phyloP scores from a whole-genome alignment of 1,284 basidiomycete genomes.

The Kwoniella shivajii region DNA sequence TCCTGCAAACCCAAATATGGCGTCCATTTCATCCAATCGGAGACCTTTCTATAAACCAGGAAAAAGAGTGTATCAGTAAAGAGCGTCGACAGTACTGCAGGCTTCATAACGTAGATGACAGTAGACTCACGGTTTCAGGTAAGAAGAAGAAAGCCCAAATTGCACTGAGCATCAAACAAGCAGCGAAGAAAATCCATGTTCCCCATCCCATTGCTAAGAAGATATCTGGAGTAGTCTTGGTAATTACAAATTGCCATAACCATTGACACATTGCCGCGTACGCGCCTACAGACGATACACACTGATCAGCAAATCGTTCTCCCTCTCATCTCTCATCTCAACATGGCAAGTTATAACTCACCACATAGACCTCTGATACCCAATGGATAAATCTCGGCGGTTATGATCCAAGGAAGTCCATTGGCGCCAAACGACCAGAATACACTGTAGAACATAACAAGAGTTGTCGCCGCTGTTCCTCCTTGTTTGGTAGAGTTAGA shows the following conservation, averaged over 20 bases:
- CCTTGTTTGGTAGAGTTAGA: conserved; percentile 21
- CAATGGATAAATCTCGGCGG: conserved; percentile 28
- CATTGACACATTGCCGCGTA: conserved; percentile 31
- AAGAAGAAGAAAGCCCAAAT: conserved; percentile 23
- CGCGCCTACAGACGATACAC: too few species aligned
- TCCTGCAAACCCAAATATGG: conserved; percentile 14
- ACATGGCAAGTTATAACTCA: too few species aligned
- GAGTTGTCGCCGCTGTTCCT: conserved; percentile 29
- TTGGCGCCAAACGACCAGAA: conserved; percentile 24
- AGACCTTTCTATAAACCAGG: conserved; percentile 10
- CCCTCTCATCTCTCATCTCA: too few species aligned
- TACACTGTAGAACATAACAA: conserved; percentile 39
- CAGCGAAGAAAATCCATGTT: conserved; percentile 28
- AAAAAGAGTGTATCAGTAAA: not conserved
- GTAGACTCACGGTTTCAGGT: conserved; percentile 12
- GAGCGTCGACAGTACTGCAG: not conserved
- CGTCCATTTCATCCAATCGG: conserved; percentile 17
- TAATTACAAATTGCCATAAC: conserved; percentile 20
- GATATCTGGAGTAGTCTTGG: conserved; percentile 31
- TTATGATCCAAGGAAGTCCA: conserved; percentile 27
- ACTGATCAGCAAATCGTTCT: too few species aligned
- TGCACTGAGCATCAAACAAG: conserved; percentile 13
- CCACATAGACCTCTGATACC: conserved; percentile 17
- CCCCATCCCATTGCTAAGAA: conserved; percentile 35
- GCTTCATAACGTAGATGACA: not conserved